Conservation (phyloP, 805 yeast genomes). For the Pichia ethanolica region DNA sequence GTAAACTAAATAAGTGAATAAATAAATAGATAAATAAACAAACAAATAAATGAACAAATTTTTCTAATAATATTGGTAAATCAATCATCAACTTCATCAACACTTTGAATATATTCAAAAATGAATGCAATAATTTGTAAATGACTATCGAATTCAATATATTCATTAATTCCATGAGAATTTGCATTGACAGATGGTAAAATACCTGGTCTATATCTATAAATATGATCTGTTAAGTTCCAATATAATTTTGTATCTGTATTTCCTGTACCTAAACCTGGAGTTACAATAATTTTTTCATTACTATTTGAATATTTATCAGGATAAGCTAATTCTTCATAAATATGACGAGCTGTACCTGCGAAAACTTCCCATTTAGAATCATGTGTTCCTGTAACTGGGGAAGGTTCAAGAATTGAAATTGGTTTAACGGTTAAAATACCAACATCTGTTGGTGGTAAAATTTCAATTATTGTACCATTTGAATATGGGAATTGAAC, state of each 20-base stretch:
- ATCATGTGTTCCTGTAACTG: constrained; percentile 52
- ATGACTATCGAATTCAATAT: constrained; percentile 46
- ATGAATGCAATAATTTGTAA: constrained; percentile 49
- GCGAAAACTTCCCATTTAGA: constrained; percentile 36
- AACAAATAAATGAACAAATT: not conserved
- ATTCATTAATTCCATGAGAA: constrained; percentile 63
- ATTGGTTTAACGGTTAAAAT: constrained; percentile 13
- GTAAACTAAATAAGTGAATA: not conserved
- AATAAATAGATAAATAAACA: not conserved
- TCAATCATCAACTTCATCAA: constrained; percentile 23
- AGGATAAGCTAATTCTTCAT: constrained; percentile 36
- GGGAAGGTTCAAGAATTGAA: constrained; percentile 35
- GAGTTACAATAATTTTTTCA: constrained; percentile 37
- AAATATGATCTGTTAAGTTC: constrained; percentile 52
- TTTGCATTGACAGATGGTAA: constrained; percentile 32
- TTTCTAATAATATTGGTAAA: not conserved
- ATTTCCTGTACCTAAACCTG: constrained; percentile 58
- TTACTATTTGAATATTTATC: constrained; percentile 21
- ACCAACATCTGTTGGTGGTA: constrained; percentile 24
- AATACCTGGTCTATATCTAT: constrained; percentile 48
- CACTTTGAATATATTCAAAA: constrained; percentile 43
- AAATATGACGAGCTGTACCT: constrained; percentile 39
- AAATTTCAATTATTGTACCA: constrained; percentile 17
- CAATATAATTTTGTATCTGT: constrained; percentile 64
- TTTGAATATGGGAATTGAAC: constrained; percentile 6